Base-by-base conservation (phyloP, 2,329 filamentous ascomycete genomes). In the Coniella vitis region DNA sequence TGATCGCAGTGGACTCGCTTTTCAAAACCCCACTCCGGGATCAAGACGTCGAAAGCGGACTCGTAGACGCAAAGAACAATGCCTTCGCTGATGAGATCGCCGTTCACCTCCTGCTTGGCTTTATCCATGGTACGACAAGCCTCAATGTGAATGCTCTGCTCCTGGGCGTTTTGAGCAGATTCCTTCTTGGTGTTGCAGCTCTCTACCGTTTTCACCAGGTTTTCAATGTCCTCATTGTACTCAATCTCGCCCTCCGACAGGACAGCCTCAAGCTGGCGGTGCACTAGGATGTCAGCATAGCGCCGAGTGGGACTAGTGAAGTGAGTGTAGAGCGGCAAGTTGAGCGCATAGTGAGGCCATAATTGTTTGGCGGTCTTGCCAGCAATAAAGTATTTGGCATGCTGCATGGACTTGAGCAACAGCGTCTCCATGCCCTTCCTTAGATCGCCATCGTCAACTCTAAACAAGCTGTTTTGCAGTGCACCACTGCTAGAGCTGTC, bases 1-100 rank as follows among this genome's bases (percentile, higher is more conserved):
- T 98, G 93, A 63, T 98, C 93, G 65, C 93, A 98, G 70, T 98
- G 93, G 45, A 98, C 93, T 56, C 93, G 88, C 81, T 98, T 98
- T 75, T 98, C 93, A 58, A 98, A 97, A 57, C 93, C 93, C 75
- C 90, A 98, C 64, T 98, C 90, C 5, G 93, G 93, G 65, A 98
- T 97, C 55, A 98, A 78, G 38, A 98, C 89, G 66, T 98, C 93
- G 65, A 98, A 98, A 17, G 93, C 93, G 22, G 93, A 97, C 69
- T 98, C 93, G 68, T 98, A 98, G 29, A 98, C 93, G 63, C 89
- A 95, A 48, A 98, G 78, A 42, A 98, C 90, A 60, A 98, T 91
- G 58, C 93, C 93, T 65, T 97, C 91, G 60, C 86, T 90, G 65
- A 98, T 90, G 47, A 98, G 79, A 57, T 98, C 93, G 41, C 89